Conservation (phyloP, 1,284 basidiomycete species). For the Neolentinus lepideus region DNA sequence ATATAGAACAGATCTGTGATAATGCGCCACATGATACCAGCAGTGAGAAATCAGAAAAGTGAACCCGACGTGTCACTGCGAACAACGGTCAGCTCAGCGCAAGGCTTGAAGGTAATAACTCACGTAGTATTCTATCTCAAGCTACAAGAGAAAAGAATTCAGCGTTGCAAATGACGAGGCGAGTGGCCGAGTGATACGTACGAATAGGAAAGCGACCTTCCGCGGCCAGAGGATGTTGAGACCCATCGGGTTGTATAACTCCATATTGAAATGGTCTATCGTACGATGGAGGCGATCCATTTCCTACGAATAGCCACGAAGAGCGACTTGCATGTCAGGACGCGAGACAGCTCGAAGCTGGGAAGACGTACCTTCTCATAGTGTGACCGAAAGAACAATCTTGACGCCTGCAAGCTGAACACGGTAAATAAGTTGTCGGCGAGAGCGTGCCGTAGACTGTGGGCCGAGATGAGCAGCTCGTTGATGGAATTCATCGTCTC, state of each 20-base stretch:
- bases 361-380: conserved; percentile 58
- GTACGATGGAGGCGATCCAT: conserved; percentile 60
- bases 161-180: conserved; percentile 2
- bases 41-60: no score
- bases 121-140: conserved; percentile 77
- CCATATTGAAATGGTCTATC: conserved; percentile 59
- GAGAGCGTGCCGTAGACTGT: conserved; percentile 57
- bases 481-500: conserved; percentile 83
- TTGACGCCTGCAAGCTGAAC: conserved; percentile 68
- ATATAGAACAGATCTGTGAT: no score
- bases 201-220: conserved; percentile 78
- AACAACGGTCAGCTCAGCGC: not conserved
- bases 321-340: not conserved
- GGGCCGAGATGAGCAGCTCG: conserved; percentile 72
- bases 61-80: no score
- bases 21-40: no score
- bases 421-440: conserved; percentile 67
- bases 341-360: not conserved
- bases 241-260: conserved; percentile 73
- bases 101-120: conserved; percentile 13
- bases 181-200: conserved; percentile 36
- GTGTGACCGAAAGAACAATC: conserved; percentile 56
- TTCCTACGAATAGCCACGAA: conserved; percentile 50
- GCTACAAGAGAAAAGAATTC: conserved; percentile 27
- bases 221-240: conserved; percentile 78